These are phyloP conservation scores for Chaetomium globosum DNA, from an alignment of 2,329 filamentous ascomycete genomes.

Conservation along the genomic window DNA sequence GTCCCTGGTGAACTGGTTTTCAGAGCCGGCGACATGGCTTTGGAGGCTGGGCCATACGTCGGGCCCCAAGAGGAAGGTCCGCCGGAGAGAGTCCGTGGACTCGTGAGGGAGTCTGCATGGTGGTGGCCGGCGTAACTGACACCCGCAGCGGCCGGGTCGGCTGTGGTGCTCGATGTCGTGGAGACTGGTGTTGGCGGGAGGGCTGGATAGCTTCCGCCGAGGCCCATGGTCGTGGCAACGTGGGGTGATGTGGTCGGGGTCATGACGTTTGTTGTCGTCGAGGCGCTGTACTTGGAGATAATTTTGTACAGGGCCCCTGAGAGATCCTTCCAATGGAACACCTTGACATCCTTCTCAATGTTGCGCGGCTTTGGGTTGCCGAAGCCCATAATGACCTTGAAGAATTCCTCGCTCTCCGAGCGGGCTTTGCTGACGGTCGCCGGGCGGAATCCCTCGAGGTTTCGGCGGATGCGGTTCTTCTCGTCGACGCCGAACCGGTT, in stretches of 20 bases:
- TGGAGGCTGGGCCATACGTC: slow-evolving; percentile 47
- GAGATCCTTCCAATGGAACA: slow-evolving; percentile 94
- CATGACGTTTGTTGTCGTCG: slow-evolving; percentile 34
- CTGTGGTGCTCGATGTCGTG: slow-evolving; percentile 35
- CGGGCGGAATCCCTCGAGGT: slow-evolving; percentile 91
- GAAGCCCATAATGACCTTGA: slow-evolving; percentile 98
- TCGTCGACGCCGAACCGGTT: slow-evolving; percentile 92
- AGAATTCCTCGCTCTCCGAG: slow-evolving; percentile 91
- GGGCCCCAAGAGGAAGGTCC: slow-evolving; percentile 53
- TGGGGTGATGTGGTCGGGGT: slow-evolving; percentile 41
- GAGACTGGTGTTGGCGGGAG: slow-evolving; percentile 52
- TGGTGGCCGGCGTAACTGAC: slow-evolving; percentile 46
- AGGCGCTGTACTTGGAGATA: slow-evolving; percentile 86
- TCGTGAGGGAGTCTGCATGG: slow-evolving; percentile 55
- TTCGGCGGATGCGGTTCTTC: slow-evolving; percentile 96
- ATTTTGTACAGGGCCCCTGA: slow-evolving; percentile 92
- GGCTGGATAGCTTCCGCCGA: slow-evolving; percentile 47
- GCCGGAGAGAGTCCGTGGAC: slow-evolving; percentile 56
- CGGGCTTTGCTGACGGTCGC: slow-evolving; percentile 93
- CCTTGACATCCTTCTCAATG: slow-evolving; percentile 99
- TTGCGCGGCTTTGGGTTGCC: slow-evolving; percentile 93
- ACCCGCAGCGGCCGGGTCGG: slow-evolving; percentile 42
- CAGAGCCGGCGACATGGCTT: slow-evolving; percentile 51
- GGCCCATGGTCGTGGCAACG: slow-evolving; percentile 47
- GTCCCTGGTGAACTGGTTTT: slow-evolving; percentile 45